Base-by-base conservation (phyloP, 495 filamentous ascomycete species). In the Aspergillus cristatus region DNA sequence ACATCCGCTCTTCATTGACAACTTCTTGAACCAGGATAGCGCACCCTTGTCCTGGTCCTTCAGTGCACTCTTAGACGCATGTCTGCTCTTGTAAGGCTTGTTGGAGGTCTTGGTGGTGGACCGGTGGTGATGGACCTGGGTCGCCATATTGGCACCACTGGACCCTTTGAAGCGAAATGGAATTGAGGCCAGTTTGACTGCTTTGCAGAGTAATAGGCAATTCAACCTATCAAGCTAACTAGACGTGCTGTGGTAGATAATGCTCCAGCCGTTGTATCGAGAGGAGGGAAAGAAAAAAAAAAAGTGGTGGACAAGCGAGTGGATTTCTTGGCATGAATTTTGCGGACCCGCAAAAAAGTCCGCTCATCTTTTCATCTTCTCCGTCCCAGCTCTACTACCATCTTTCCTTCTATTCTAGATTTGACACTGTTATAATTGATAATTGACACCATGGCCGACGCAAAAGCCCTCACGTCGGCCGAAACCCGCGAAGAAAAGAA, bases 101-200 rank as follows among this genome's bases (percentile, higher is more conserved):
- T 94, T 76, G 48, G 70, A 53, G 30, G 69, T 57, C 68, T 97
- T 97, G 29, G 87, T 93, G 28, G 89, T 96, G 51, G 79, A 82
- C 50, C 90, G 77, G 64, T 98, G 91, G 50, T 90, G 87, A 54
- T 96, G 91, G 45, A 65, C 65, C 45, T 62, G 58, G 53, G 65
- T 65, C 51, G 62, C 58, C 57, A 67, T 62, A 41, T 61, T 68
- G 47, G 74, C 70, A 64, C 71, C 75, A 63, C 67, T 71, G 54
- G 80, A 78, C 60, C 84, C 84, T 71, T 90, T 94, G 63, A 94
- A 94, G 55, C 88, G 71, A 51, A 82, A 93, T 2, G 88, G 85
- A 57, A 94, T 67, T 41, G 86, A 82, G 47, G 51, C 65, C 65
- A 69, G 63, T 29, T 57, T 57, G 20, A 8, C 4, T 24, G n/a